Percentiles rank a stretch among this genome's conserved stretches.
These are phyloP conservation scores for Rhodotorula sp. DNA, from an alignment of 1,284 basidiomycete species.

Conservation along the genomic window DNA sequence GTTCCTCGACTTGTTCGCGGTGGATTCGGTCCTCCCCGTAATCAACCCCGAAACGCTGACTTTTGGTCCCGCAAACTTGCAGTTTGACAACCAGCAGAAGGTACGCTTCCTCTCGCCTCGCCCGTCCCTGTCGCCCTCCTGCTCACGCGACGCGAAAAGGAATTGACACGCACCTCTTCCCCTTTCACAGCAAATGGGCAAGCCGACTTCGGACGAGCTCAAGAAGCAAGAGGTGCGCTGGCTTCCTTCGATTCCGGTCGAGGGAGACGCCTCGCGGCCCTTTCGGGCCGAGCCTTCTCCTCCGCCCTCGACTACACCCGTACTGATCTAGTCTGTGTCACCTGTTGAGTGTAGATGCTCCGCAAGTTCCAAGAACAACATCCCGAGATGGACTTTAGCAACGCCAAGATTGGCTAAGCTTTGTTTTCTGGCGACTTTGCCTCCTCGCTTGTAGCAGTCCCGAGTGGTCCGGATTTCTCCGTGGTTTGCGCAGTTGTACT, in stretches of 20 bases:
- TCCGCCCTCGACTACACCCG: no score
- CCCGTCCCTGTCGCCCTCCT: no score
- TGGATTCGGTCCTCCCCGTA: neutral
- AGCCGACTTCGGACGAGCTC: constrained; percentile 56
- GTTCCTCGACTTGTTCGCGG: constrained; percentile 44
- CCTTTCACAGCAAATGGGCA: constrained; percentile 79
- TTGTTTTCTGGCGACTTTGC: no score
- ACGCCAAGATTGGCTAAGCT: constrained; percentile 47
- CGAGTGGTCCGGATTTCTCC: no score
- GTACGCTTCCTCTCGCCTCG: constrained; percentile 50
- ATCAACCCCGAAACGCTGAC: neutral
- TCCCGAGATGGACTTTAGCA: constrained; percentile 91
- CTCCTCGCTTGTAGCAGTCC: no score
- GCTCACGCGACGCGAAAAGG: neutral
- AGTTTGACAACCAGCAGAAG: constrained; percentile 98
- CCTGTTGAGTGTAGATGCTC: constrained; percentile 59
- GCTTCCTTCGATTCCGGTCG: neutral
- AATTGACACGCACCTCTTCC: neutral
- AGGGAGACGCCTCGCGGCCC: neutral
- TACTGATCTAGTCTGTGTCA: neutral
- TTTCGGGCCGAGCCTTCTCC: no score
- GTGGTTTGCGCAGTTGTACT: no score
- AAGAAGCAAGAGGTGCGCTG: constrained; percentile 50
- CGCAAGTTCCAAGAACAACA: constrained; percentile 85
- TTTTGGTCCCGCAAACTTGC: neutral